Percentiles rank a stretch among this genome's conserved stretches.
These are phyloP conservation scores for Fusarium sambucinum DNA, from an alignment of 2,329 filamentous ascomycete species.

Conservation along the genomic window DNA sequence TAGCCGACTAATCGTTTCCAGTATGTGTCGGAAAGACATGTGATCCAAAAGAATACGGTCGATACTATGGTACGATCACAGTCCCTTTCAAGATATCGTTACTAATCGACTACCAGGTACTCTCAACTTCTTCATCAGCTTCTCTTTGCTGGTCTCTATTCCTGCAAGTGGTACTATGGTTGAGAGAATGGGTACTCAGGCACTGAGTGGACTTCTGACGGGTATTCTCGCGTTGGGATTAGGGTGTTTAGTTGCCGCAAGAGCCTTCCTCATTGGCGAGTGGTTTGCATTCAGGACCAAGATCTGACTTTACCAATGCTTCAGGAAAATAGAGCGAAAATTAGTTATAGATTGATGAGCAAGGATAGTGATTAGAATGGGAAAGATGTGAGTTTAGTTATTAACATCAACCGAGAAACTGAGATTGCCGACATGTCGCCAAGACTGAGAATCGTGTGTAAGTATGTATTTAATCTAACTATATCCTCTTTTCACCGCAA, in stretches of 20 bases:
- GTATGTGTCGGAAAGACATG: slow-evolving; percentile 22
- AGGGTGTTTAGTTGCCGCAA: slow-evolving; percentile 4
- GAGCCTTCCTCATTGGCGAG: background rate
- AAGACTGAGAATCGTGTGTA: too few species aligned
- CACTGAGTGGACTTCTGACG: slow-evolving; percentile 8
- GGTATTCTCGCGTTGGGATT: slow-evolving; percentile 7
- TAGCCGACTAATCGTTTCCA: background rate
- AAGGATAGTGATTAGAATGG: too few species aligned
- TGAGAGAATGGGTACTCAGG: slow-evolving; percentile 18
- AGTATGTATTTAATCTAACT: too few species aligned
- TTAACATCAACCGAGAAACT: too few species aligned
- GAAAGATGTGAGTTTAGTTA: too few species aligned
- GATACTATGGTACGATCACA: background rate
- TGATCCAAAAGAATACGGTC: slow-evolving; percentile 15
- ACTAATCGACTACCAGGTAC: background rate
- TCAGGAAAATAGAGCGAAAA: too few species aligned
- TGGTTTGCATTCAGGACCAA: slow-evolving; percentile 15
- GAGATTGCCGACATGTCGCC: too few species aligned
- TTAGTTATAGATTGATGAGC: too few species aligned
- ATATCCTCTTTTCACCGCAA: too few species aligned
- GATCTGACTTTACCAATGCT: background rate
- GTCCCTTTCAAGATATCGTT: fast-evolving
- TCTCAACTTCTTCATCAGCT: slow-evolving; percentile 17
- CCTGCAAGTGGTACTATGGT: slow-evolving; percentile 18
- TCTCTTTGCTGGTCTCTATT: slow-evolving; percentile 6